phyloP scores from a whole-genome alignment of 768 basidiomycete genomes.

The Gymnopilus dilepis region DNA sequence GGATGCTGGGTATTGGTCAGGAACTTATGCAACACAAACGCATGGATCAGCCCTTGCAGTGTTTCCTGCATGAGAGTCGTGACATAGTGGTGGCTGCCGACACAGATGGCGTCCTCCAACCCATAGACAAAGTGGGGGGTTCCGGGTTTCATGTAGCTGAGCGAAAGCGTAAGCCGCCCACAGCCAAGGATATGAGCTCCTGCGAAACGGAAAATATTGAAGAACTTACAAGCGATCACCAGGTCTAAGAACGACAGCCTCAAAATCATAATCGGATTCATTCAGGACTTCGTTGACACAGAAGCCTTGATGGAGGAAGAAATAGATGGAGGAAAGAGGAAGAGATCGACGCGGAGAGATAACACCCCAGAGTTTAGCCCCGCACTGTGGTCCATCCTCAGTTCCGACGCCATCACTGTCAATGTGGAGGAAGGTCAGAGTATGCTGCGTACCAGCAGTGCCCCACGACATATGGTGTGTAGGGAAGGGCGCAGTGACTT shows the following conservation, averaged over 20 bases:
- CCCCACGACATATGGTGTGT: neutral
- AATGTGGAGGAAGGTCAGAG: neutral
- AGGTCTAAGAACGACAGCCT: neutral
- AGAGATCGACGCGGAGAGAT: neutral
- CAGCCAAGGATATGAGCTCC: too few species aligned
- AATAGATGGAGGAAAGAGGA: neutral
- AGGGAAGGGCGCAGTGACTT: too few species aligned
- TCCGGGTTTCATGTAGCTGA: neutral
- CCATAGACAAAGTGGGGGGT: slow-evolving; percentile 1
- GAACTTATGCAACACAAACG: slow-evolving; percentile 1
- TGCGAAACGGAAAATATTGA: neutral
- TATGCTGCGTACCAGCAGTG: neutral
- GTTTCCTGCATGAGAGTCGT: neutral
- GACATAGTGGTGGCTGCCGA: slow-evolving; percentile 1
- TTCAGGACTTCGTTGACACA: neutral
- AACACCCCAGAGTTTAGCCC: neutral
- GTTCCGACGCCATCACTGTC: neutral
- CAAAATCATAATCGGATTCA: neutral
- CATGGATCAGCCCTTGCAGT: neutral
- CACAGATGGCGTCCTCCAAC: neutral
- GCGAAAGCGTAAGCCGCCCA: too few species aligned
- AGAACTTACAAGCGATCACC: slow-evolving; percentile 1
- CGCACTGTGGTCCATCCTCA: neutral
- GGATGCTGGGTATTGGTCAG: slow-evolving; percentile 9
- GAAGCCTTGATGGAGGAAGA: neutral